phyloP scores from a whole-genome alignment of 2,329 filamentous ascomycete species.

The Aspergillus uvarum region DNA sequence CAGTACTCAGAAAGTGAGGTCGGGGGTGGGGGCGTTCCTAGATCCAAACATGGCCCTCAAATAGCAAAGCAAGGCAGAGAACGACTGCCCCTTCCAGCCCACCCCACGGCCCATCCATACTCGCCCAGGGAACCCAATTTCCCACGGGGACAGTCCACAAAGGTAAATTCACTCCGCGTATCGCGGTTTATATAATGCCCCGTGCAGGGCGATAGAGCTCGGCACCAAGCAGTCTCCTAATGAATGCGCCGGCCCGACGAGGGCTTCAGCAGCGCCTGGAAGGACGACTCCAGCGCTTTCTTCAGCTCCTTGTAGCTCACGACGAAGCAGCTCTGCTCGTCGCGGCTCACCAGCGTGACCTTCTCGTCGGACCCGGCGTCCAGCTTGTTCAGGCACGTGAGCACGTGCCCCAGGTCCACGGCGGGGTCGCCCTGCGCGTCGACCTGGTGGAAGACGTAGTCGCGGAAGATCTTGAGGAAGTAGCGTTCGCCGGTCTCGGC shows the following conservation, averaged over 20 bases:
- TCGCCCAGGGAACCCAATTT: too few species aligned
- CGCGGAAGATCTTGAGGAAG: slow-evolving; percentile 88
- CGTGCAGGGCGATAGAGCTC: not conserved
- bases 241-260: slow-evolving; percentile 33
- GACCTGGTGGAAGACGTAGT: slow-evolving; percentile 96
- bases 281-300: slow-evolving; percentile 60
- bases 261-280: slow-evolving; percentile 56
- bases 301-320: slow-evolving; percentile 89
- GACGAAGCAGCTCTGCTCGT: slow-evolving; percentile 85
- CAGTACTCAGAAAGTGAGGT: not conserved
- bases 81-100: too few species aligned
- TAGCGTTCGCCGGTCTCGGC: slow-evolving; percentile 91
- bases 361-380: slow-evolving; percentile 87
- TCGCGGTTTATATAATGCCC: too few species aligned
- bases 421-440: slow-evolving; percentile 80
- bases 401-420: slow-evolving; percentile 81
- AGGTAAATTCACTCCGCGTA: too few species aligned
- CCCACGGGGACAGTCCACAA: too few species aligned
- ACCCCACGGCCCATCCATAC: too few species aligned
- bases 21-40: too few species aligned
- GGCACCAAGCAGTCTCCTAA: slow-evolving; percentile 11
- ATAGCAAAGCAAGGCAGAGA: too few species aligned
- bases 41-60: too few species aligned
- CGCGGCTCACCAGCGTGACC: slow-evolving; percentile 79
- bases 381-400: slow-evolving; percentile 84